Base-by-base conservation (phyloP, 2,329 filamentous ascomycete genomes). In the Annulohypoxylon truncatum region DNA sequence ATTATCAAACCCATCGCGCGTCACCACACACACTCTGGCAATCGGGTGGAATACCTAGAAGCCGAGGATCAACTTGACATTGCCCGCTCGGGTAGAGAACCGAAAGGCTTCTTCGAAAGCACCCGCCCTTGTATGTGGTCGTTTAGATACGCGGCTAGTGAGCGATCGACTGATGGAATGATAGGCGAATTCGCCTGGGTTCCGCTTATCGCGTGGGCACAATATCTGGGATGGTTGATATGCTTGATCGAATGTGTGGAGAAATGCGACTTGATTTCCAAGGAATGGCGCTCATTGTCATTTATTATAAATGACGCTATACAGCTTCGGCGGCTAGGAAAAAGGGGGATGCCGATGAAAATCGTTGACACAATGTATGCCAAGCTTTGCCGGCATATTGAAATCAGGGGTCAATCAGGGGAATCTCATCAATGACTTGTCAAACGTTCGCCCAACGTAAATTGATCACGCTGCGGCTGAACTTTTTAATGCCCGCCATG, bases 391-490 rank as follows among this genome's bases (percentile, higher is more conserved):
- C 56, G 55, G 42, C 63, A 67, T 63, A 64, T 28, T 31, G 13
- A 66, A 31, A 24, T 44, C 42, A 58, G 48, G 60, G 38, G 6
- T 15, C 20, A 8, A 15, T 12, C 52, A 33, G 52, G 60, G 60
- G 28, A 13, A 15, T 54, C 63, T 66, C 51, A 24, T 55, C 35
- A 42, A 60, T 28, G 20, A 59, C 55, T 66, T 22, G 60, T 52
- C 38, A 38, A 54, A 26, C n/a, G 60, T 64, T 66, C 56, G 56
- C 66, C 63, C 54, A 66, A 58, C 24, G 52, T 66, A 69, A 33
- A 69, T 69, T 69, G 47, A 64, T 58, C 48, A 8, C 57, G 38
- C 56, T 69, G 66, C 59, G 66, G 66, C 63, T 69, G 63, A 68
- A 66, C 44, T 60, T 62, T 48, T 12, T 10, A 46, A 59, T 44